Percentiles rank a stretch among this genome's conserved stretches.
Evolutionary conservation across 2,329 filamentous ascomycete genomes (phyloP).

Genomic region (Arthrobotrys pseudoclavata): DNA sequence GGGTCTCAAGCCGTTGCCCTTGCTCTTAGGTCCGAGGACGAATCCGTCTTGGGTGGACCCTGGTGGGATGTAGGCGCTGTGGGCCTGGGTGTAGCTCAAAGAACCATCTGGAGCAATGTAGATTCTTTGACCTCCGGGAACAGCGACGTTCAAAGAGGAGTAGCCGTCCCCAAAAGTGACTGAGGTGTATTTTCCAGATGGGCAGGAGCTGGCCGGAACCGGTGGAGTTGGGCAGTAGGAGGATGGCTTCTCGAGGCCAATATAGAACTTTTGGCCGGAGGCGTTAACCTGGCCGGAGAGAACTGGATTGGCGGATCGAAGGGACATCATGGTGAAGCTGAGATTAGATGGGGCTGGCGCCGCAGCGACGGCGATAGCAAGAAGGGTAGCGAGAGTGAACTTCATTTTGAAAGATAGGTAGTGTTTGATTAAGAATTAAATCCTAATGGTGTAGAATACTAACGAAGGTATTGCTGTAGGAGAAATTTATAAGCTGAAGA

Average conservation of each 20-base stretch:
- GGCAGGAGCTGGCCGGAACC: conserved; percentile 34
- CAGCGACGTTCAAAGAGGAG: conserved; percentile 47
- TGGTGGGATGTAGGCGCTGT: conserved; percentile 70
- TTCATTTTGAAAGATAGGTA: conserved; percentile 46
- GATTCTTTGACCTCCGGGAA: conserved; percentile 74
- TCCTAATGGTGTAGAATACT: conserved; percentile 11
- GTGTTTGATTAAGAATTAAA: conserved; percentile 14
- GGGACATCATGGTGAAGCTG: conserved; percentile 52
- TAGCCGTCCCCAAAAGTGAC: conserved; percentile 18
- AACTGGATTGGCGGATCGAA: conserved; percentile 69
- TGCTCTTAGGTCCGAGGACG: conserved; percentile 57
- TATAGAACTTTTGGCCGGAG: conserved; percentile 69
- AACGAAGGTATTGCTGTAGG: conserved; percentile 15
- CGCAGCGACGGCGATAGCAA: conserved; percentile 52
- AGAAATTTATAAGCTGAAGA: conserved; percentile 18
- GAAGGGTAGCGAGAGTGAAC: conserved; percentile 49
- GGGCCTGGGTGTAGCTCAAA: conserved; percentile 73
- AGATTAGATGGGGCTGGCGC: conserved; percentile 22
- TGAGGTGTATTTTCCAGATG: conserved; percentile 49
- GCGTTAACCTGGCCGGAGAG: conserved; percentile 70
- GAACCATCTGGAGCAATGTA: conserved; percentile 72
- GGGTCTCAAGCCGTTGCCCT: conserved; percentile 44
- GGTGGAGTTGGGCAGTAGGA: conserved; percentile 70
- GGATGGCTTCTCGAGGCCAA: conserved; percentile 68
- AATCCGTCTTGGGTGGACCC: conserved; percentile 72